Conservation (phyloP, 495 filamentous ascomycete genomes). For the Hyaloscypha variabilis region DNA sequence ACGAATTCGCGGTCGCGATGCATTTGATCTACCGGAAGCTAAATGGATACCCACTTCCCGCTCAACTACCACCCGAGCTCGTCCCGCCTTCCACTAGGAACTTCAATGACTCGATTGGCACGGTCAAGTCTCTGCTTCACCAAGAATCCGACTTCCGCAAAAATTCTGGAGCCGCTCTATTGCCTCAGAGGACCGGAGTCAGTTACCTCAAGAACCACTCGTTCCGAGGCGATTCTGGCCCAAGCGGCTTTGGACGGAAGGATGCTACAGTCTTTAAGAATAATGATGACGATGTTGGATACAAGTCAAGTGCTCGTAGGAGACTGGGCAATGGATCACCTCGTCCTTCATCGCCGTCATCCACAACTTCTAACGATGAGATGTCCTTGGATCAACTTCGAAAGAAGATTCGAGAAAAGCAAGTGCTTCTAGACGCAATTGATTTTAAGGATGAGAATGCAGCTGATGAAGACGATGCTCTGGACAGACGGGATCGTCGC, state of each 20-base stretch:
- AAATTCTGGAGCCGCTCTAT: constrained; percentile 78
- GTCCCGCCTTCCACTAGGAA: constrained; percentile 96
- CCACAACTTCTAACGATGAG: constrained; percentile 74
- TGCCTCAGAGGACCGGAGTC: constrained; percentile 95
- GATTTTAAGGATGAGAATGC: constrained; percentile 94
- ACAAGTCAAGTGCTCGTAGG: constrained; percentile 90
- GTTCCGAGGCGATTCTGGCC: constrained; percentile 63
- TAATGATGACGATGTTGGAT: constrained; percentile 87
- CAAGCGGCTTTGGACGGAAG: constrained; percentile 61
- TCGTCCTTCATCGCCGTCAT: constrained; percentile 71
- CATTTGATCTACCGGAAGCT: constrained; percentile 97
- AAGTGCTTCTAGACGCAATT: constrained; percentile 94
- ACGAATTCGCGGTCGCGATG: constrained; percentile 99
- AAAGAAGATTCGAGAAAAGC: constrained; percentile 94
- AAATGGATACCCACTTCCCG: constrained; percentile 94
- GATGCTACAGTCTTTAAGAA: constrained; percentile 98
- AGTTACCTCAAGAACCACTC: constrained; percentile 97
- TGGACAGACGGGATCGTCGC: constrained; percentile 87
- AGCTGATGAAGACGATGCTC: constrained; percentile 86
- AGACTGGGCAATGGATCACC: constrained; percentile 79
- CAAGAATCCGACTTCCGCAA: constrained; percentile 88
- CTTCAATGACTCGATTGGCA: constrained; percentile 86
- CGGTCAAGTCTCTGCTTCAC: constrained; percentile 89
- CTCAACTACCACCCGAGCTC: constrained; percentile 87
- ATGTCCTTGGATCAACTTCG: constrained; percentile 81